Evolutionary conservation across 495 filamentous ascomycete species (phyloP), one percentile per base, ranked within the genome.

Genomic region (Penicillium crystallinum): DNA sequence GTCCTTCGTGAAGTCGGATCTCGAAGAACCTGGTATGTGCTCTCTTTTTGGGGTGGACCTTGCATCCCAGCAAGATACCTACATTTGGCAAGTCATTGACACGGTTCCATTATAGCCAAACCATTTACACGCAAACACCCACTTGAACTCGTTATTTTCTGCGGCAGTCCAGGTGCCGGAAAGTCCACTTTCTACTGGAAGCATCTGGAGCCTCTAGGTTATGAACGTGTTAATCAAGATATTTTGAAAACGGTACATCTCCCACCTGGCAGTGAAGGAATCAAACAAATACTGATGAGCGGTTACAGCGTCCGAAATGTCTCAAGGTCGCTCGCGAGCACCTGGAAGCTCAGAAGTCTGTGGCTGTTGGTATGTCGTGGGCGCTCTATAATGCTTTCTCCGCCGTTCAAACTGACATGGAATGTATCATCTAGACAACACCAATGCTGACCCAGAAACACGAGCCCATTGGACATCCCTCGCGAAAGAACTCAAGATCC

Each of bases 101-200:
- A 8, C 6, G 4, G 12, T 22, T 48, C 19, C 21, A 15, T 37
- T 11, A 29, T 17, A 29, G 44, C 44, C 30, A 46, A 51, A 14
- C 50, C 71, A 1, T 88, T 91, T 55, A 69, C 78, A 37, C 88
- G 83, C 71, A 77, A 69, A 36, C 82, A 86, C 55, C 59, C 79
- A 10, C 61, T 84, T 48, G 91, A 97, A 46, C 74, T 97, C 14
- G 78, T 97, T 10, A 69, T 97, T 5, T 88, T 95, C 64, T 90
- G 88, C 50, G 93, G 93, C 7, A 88, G 87, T 35, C 93, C 93
- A 0, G 90, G 88, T 1, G 82, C 89, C 1, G 93, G 95, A 22
- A 97, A 97, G 64, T 92, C 87, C 19, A 90, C 89, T 0, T 97
- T 95, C 56, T 96, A 86, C 70, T 87, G 85, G 82, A 83, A 78